Base-by-base conservation (phyloP, 345 rosid genomes). In the Clarkia xantiana region DNA sequence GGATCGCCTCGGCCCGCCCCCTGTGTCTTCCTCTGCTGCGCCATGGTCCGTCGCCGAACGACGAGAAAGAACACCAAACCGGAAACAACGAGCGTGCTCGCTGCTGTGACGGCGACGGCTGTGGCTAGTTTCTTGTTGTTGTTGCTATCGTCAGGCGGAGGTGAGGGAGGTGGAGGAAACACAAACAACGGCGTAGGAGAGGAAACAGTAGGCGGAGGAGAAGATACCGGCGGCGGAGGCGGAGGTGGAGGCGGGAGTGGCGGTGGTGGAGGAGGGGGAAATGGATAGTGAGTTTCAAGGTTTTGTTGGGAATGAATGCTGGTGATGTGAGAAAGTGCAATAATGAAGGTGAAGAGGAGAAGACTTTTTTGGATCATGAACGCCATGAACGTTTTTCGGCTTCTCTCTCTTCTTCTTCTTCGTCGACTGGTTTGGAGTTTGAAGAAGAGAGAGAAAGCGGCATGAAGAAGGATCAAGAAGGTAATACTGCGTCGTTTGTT, bases 31-130 rank as follows among this genome's bases (percentile, higher is more conserved):
- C 60, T 47, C n/a, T 82, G 69, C 44, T 63, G 58, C 11, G 64
- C 11, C 40, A 67, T 22, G 42, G 61, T 15, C 7, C 59, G 71
- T 58, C 59, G 76, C 38, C 57, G 66, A 5, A 80, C 47, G 1
- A 69, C 63, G 22, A 29, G 36, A 29, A 77, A 60, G 78, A 90
- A 83, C 50, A 90, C 54, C 17, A 62, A 16, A 12, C 40, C 67
- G 0, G 82, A 89, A 0, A 79, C 16, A 13, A 73, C 67, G 18
- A 77, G 12, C n/a, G 91, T 77, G 62, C 67, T 61, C 3, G 71
- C 88, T 0, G 88, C 95, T 0, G 91, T 83, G 42, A 62, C 78
- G 12, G 61, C 77, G 3, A 83, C 84, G 23, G 88, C 89, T 63
- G 61, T 79, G 0, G 57, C 68, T 55, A 90, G 69, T 1, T 48